Base-by-base conservation (phyloP, 306 rosid genomes). In the Mimosa pudica region DNA sequence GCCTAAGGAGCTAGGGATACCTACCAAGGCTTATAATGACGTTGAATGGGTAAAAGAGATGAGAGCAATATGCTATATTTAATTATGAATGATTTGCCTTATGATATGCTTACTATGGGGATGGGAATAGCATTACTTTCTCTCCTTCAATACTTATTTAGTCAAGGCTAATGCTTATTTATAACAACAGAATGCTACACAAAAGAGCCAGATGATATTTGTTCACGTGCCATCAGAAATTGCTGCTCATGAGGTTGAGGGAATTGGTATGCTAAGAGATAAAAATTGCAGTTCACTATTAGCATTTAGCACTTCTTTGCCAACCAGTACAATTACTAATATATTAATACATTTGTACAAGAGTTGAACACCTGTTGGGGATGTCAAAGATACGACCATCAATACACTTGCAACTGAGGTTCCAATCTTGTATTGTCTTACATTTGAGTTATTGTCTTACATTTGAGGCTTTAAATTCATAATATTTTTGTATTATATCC, bases 361-460 rank as follows among this genome's bases (percentile, higher is more conserved):
- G 93, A 73, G 93, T 89, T 35, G 93, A 90, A 67, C 94, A 90
- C 84, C 84, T 90, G 41, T 81, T 90, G 47, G 94, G 74, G 94
- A 90, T 68, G 94, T 90, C 63, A 90, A 90, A 79, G 94, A 90
- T 76, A 85, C 92, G 58, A 87, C 94, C 70, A 85, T 88, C 66
- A 88, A 92, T 57, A 88, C 92, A 41, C 92, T 90, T 83, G 94
- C 94, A 36, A 90, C 85, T 45, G 92, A 90, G 92, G 92, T 90
- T 42, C 10, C 35, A 10, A 1, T 3, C 18, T 10, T 20, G 52
- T 49, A 55, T 18, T 32, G n/a, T 10, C 38, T 14, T 4, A 11
- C 17, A 18, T 38, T 41, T 48, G 7, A 49, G 62, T 9, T 68
- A 72, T 20, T 49, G 64, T 62, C 47, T 64, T 64, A 58, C 79